Percentiles rank a stretch among this genome's conserved stretches.
phyloP scores from a whole-genome alignment of 2,329 filamentous ascomycete genomes.

The Hypoxylon sp. region DNA sequence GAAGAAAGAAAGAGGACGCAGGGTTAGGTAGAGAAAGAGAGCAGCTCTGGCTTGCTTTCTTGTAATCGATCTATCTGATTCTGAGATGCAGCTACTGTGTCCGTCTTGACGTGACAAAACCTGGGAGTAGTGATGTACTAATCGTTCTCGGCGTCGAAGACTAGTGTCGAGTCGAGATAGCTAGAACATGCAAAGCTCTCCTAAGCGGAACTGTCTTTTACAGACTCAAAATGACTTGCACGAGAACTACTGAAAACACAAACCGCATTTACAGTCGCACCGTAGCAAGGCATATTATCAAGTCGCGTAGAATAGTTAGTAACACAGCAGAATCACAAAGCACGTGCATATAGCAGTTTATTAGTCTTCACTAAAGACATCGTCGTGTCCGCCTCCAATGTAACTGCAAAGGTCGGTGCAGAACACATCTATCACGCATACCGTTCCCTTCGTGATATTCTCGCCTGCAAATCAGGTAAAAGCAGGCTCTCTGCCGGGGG shows the following conservation, averaged over 20 bases:
- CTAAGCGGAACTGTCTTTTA: background rate
- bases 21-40: conserved; percentile 25
- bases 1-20: conserved; percentile 18
- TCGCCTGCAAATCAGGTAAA: background rate
- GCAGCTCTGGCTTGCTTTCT: conserved; percentile 36
- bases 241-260: background rate
- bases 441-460: background rate
- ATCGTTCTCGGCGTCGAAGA: background rate
- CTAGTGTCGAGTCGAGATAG: background rate
- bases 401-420: background rate
- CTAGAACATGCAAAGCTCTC: background rate
- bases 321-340: background rate
- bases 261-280: background rate
- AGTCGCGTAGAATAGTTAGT: background rate
- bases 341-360: background rate
- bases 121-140: background rate
- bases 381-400: background rate
- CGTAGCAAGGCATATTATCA: background rate
- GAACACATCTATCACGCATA: background rate
- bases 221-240: background rate
- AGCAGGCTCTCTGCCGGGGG: background rate
- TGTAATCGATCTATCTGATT: conserved; percentile 46
- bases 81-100: conserved; percentile 12
- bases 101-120: background rate
- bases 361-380: background rate